These are phyloP conservation scores for Glycine tomentella DNA, from an alignment of 306 rosid genomes.

Conservation along the genomic window DNA sequence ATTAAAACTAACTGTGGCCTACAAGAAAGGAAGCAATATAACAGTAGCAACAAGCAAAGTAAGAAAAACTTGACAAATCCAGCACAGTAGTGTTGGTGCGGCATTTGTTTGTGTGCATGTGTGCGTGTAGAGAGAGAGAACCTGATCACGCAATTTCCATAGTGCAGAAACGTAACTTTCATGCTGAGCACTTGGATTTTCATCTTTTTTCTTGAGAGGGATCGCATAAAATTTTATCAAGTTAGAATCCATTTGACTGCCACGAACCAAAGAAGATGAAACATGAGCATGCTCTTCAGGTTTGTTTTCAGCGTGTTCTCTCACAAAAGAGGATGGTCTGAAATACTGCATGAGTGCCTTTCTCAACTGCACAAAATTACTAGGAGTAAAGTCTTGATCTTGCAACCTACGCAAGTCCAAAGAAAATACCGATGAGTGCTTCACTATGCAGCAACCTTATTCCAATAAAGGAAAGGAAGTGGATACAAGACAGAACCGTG, in stretches of 20 bases:
- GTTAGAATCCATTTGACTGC: slow-evolving; percentile 41
- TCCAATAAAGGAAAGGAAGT: slow-evolving; percentile 17
- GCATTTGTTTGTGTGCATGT: not conserved
- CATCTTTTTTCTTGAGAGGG: slow-evolving; percentile 72
- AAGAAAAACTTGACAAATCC: slow-evolving; percentile 5
- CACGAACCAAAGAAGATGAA: slow-evolving; percentile 42
- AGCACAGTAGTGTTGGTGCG: not conserved
- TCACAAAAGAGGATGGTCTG: slow-evolving; percentile 58
- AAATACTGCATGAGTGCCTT: slow-evolving; percentile 65
- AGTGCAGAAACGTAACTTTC: slow-evolving; percentile 67
- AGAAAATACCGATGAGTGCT: slow-evolving; percentile 34
- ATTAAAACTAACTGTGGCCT: not conserved
- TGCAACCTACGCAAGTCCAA: slow-evolving; percentile 57
- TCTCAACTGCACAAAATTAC: slow-evolving; percentile 57
- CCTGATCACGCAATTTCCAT: slow-evolving; percentile 87
- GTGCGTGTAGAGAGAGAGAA: slow-evolving; percentile 42
- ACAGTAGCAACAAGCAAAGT: not conserved
- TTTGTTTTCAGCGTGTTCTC: slow-evolving; percentile 42
- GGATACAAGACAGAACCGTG: not conserved
- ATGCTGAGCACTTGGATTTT: slow-evolving; percentile 62
- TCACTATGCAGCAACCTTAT: slow-evolving; percentile 22
- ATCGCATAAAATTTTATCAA: slow-evolving; percentile 55
- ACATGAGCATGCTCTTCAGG: slow-evolving; percentile 43
- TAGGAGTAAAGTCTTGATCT: slow-evolving; percentile 64
- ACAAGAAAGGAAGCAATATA: slow-evolving; percentile 12